phyloP scores from a whole-genome alignment of 2,329 filamentous ascomycete genomes.

The Drechslerella stenobrocha region DNA sequence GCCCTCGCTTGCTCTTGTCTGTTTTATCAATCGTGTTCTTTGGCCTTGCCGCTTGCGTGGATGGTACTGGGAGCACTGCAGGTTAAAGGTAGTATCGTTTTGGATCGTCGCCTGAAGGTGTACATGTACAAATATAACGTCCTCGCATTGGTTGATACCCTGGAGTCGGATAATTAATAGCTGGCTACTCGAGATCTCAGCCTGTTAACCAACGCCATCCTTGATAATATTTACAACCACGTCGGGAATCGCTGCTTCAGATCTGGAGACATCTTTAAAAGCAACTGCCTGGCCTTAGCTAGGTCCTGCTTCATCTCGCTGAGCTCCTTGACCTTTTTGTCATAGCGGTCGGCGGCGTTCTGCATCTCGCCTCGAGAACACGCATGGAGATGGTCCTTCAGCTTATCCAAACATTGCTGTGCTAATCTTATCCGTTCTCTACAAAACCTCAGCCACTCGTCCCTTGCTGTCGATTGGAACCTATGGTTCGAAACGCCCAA shows the following conservation, averaged over 20 bases:
- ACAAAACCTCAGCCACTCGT: constrained; percentile 3
- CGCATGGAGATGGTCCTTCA: background rate
- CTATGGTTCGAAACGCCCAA: background rate
- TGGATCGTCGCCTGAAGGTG: too few species aligned
- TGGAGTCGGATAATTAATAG: too few species aligned
- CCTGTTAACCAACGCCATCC: background rate
- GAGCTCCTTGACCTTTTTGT: constrained; percentile 12
- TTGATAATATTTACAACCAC: constrained; percentile 1
- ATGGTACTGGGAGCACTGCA: too few species aligned
- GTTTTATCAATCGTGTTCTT: too few species aligned
- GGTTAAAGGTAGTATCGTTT: too few species aligned
- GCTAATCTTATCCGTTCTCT: background rate
- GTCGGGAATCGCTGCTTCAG: constrained; percentile 11
- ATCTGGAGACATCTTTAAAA: constrained; percentile 22
- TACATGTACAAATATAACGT: background rate
- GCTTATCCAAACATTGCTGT: background rate
- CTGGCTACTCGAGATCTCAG: too few species aligned
- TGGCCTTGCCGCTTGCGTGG: too few species aligned
- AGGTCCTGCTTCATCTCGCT: constrained; percentile 8
- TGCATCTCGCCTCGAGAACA: background rate
- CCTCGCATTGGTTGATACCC: too few species aligned
- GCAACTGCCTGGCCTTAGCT: constrained; percentile 17
- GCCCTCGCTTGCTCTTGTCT: too few species aligned
- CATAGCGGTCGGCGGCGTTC: constrained; percentile 1
- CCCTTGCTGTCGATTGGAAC: background rate